Evolutionary conservation across 176 grass and related monocot species (phyloP), one percentile per base, ranked within the genome.

Genomic region (Eleusine indica): DNA sequence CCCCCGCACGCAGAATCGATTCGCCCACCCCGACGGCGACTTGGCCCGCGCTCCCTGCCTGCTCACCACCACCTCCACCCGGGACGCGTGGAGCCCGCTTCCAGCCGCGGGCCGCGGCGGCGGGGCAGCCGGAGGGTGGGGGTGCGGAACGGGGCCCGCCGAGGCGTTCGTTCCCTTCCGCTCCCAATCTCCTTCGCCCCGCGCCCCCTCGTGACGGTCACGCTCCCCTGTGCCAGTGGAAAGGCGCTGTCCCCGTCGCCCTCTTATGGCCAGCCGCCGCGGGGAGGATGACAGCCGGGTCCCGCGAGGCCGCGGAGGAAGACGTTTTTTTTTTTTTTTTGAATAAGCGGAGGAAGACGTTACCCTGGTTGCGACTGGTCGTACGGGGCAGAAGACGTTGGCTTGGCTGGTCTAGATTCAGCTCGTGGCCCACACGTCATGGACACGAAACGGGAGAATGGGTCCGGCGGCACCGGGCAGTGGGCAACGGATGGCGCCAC

Each of bases 1-100:
- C 57, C 46, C 2, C 42, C 78, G 86, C 79, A 82, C 79, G 73
- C 68, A 83, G 88, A 69, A 87, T 90, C 74, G 84, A 86, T 90
- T 83, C 79, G 29, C 70, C 63, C 61, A 80, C 76, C 69, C 49
- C 18, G 79, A 76, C 78, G 85, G 57, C 40, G 65, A 51, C 52
- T 10, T 28, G 65, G 40, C 52, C 9, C 66, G 37, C 32, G 66
- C 65, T 3, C 30, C 46, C 66, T 65, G 19, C 38, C 49, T 62
- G 58, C 58, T 62, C 58, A 48, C 61, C 48, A 54, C 64, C 71
- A 25, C 44, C 77, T 54, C 61, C 47, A 7, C 16, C 68, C 68
- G 0, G 70, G 68, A 10, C 0, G 2, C 38, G 70, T 75, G 85
- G 61, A 17, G 43, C 62, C 43, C 30, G 8, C 58, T 11, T 17